Evolutionary conservation across 2,329 filamentous ascomycete genomes (phyloP), one percentile per base, ranked within the genome.

Genomic region (Colletotrichum gigasporum): DNA sequence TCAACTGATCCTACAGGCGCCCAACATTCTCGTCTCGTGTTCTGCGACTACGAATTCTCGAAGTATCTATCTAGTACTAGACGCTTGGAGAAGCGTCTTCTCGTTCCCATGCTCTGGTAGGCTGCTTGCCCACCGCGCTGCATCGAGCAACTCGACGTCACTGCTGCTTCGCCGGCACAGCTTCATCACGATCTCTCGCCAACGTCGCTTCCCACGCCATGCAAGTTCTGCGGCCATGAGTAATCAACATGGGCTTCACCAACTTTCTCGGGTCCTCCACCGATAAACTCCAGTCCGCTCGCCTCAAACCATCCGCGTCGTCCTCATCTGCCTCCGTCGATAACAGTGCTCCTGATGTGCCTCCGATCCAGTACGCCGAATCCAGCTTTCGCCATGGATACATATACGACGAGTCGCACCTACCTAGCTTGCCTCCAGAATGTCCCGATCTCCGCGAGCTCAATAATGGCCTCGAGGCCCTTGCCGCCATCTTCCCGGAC

Each of bases 401-500:
- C 72, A 87, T 90, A 69, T 78, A 79, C 70, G 84, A 88, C 65
- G 85, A 86, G 67, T 74, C 82, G 30, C 83, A 90, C 70, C 80
- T 90, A 24, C 75, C 73, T 18, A 79, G 79, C 44, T 68, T 81
- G 22, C 75, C 77, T 7, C 78, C 80, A 68, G 86, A 90, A 64
- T 79, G 85, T 34, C 85, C 86, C 37, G 86, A 93, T 70, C 82
- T 94, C 22, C 82, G 86, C 68, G 87, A 90, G 63, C 83, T 95
- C 50, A 95, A 95, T 78, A 81, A 82, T 52, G 85, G 88, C 69
- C 86, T 96, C 67, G 85, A 87, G 65, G 87, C 85, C 11, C 85
- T 96, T 42, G 87, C 88, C 20, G 87, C 87, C 48, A 84, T 94
- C 8, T 96, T 96, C 69, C 92, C 92, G 26, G 88, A 94, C 75